Evolutionary conservation across 1,284 basidiomycete species (phyloP), one percentile per base, ranked within the genome.

Genomic region (Sporisorium scitamineum): DNA sequence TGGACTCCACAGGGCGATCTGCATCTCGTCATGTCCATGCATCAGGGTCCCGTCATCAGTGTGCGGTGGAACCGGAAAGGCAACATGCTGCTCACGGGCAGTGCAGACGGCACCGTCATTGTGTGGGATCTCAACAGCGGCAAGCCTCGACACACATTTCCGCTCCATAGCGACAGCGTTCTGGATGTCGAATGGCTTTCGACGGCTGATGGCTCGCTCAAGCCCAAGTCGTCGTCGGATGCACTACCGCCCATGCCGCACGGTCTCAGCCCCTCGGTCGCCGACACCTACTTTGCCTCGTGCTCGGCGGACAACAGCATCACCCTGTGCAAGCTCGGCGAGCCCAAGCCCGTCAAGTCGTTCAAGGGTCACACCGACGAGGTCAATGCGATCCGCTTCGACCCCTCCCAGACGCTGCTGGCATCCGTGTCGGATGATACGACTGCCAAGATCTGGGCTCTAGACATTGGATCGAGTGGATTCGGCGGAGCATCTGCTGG

Each of bases 1-100:
- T 85, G 84, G 84, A 85, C 84, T 8, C 83, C 84, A 7, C 83
- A 85, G 42, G 84, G 84, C 26, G 84, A 85, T 45, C 64, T 85
- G 34, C 82, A 84, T 58, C 76, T 84, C 27, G 84, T 85, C 68
- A 82, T 85, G 82, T 84, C 83, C 3, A 85, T 85, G 84, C 84
- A 85, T 52, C 83, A 85, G 50, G 84, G 84, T 2, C 76, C 84
- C n/a, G 82, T 85, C 64, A 80, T 84, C 62, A 79, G 68, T 41
- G 83, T 85, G 20, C 80, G 79, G 18, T 85, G 84, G 84, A 85
- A 85, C 52, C 76, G 80, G 44, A 80, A 81, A 48, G 84, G 84
- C 47, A 84, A 76, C 48, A 73, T 80, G 73, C 69, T 85, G 31
- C 75, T 85, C 18, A 82, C 83, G 7, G 82, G 81, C 51, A 80